Conservation (phyloP, 106 monocot species). For the Apostasia shenzhenica region DNA sequence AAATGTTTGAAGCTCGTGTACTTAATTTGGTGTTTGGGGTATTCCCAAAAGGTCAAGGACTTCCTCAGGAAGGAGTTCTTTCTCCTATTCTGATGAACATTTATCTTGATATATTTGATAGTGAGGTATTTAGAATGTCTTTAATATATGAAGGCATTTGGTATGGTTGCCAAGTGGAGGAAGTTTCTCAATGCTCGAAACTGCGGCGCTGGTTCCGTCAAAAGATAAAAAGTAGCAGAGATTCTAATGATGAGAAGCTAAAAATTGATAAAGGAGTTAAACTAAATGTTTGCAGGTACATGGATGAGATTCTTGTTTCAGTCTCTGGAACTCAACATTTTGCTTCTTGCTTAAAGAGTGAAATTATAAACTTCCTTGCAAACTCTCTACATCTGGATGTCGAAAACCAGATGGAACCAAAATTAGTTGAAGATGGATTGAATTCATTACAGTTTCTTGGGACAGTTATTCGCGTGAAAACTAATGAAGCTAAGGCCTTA, state of each 20-base stretch:
- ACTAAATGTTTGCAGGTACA: conserved; percentile 72
- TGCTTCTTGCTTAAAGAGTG: conserved; percentile 47
- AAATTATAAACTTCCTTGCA: conserved; percentile 45
- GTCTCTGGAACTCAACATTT: conserved; percentile 61
- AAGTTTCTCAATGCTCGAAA: conserved; percentile 26
- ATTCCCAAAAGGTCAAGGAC: conserved; percentile 87
- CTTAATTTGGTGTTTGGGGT: conserved; percentile 81
- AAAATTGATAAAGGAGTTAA: conserved; percentile 15
- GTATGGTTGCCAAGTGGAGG: conserved; percentile 2
- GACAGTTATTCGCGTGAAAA: conserved; percentile 18
- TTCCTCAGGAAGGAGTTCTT: conserved; percentile 91
- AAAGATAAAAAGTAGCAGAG: conserved; percentile 36
- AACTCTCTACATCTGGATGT: conserved; percentile 49
- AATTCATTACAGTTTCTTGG: conserved; percentile 73
- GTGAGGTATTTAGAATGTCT: conserved; percentile 54
- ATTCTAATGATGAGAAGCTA: conserved; percentile 5
- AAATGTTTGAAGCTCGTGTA: conserved; percentile 61
- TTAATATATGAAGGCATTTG: conserved; percentile 76
- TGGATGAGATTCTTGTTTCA: conserved; percentile 90
- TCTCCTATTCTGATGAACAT: conserved; percentile 94
- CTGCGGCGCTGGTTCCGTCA: conserved; percentile 66
- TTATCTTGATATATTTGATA: conserved; percentile 71
- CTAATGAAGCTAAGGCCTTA: conserved; percentile 32
- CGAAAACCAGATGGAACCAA: conserved; percentile 20
- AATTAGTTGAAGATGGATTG: conserved; percentile 13